phyloP scores from a whole-genome alignment of 176 grass and related monocot species.

The Ensete ventricosum region DNA sequence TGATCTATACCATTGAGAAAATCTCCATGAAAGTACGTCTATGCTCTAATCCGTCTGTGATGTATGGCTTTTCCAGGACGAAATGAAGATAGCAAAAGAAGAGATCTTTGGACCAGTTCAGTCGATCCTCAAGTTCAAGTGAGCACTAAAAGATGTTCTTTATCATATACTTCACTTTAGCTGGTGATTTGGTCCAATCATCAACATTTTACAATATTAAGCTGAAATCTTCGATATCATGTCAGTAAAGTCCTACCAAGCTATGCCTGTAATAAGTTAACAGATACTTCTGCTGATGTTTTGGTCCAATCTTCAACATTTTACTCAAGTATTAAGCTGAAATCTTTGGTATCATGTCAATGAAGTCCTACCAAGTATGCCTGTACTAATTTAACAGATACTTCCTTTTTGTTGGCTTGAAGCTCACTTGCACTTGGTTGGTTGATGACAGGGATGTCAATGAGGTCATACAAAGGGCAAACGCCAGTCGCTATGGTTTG shows the following conservation, averaged over 20 bases:
- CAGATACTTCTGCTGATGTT: too few species aligned
- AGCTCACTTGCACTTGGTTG: not conserved
- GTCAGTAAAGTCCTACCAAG: not conserved
- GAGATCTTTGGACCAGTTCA: constrained; percentile 69
- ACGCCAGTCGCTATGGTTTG: constrained; percentile 40
- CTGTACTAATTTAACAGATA: too few species aligned
- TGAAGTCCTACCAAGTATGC: not conserved
- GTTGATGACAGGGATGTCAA: constrained; percentile 37
- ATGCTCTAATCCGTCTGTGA: not conserved
- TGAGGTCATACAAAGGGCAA: constrained; percentile 69
- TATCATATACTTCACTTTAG: not conserved
- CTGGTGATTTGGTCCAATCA: not conserved
- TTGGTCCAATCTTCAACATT: not conserved
- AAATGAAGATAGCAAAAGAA: constrained; percentile 61
- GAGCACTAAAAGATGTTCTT: constrained; percentile 5
- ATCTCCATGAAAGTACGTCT: not conserved
- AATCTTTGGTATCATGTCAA: not conserved
- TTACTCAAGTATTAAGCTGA: not conserved
- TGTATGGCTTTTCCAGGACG: constrained; percentile 28
- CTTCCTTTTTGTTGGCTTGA: too few species aligned
- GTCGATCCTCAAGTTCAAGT: constrained; percentile 63
- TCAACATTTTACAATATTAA: not conserved
- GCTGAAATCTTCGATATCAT: not conserved
- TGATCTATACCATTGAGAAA: not conserved
- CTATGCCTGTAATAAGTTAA: too few species aligned